Base-by-base conservation (phyloP, 2,329 filamentous ascomycete species). In the Fonsecaea erecta region DNA sequence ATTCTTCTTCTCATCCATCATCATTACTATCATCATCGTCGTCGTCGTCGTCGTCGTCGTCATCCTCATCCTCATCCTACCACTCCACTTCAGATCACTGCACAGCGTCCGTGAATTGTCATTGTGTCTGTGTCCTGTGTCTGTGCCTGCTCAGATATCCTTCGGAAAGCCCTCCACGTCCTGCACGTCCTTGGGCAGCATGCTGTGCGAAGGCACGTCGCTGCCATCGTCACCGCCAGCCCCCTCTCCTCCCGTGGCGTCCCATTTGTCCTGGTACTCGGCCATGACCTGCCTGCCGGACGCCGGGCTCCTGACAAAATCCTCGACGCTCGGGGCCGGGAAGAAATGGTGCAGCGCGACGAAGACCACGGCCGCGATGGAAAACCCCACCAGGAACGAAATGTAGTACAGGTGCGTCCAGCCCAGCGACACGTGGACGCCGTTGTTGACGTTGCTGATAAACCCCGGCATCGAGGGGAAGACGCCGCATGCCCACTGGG, bases 331-430 rank as follows among this genome's bases (percentile, higher is more conserved):
- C 7, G 37, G 62, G 1, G 63, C 66, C 1, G 68, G 68, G 53
- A 68, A 60, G 43, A 70, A 52, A 26, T 60, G 52, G 35, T 70
- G 63, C 18, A 68, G 55, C 7, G 48, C 66, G 18, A 64, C 46
- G 28, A 66, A 70, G 21, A 76, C 68, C 1, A 75, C 64, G 63
- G 80, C 78, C 63, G 76, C 76, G 52, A 80, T 77, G 4, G 72
- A 71, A 54, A 80, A 75, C 0, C 80, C 80, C 1, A 80, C 70
- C 2, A 77, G 73, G 65, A 77, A 81, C 0, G 78, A 77, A n/a
- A 81, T 71, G 60, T 81, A 78, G 70, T 80, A 80, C 2, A 81
- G 63, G 21, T 75, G 71, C 3, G 75, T 77, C 68, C 77, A 78
- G 24, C 73, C 75, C 16, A 71, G 68, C 18, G 75, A 72, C 32